Conservation (phyloP, 208 protist species). For the Crithidia acanthocephali region DNA sequence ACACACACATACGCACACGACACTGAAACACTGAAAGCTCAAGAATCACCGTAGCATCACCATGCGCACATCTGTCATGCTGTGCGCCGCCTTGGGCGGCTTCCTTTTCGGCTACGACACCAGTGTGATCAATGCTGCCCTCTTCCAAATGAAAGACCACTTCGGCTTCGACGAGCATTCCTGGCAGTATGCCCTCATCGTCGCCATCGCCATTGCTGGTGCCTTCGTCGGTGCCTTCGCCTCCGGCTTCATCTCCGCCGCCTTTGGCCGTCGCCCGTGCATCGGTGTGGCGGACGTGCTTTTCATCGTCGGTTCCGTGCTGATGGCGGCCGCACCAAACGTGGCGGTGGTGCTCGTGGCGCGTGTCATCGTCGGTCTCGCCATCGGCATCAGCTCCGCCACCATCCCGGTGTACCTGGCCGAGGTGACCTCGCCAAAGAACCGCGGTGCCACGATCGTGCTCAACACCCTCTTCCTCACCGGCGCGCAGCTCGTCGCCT, state of each 20-base stretch:
- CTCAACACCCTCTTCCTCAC: slow-evolving; percentile 92
- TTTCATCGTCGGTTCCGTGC: slow-evolving; percentile 80
- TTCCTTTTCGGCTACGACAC: slow-evolving; percentile 96
- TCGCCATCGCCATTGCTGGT: slow-evolving; percentile 84
- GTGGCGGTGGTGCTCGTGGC: slow-evolving; percentile 74
- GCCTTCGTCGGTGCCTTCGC: slow-evolving; percentile 86
- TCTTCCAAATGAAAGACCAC: slow-evolving; percentile 94
- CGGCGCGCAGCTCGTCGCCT: slow-evolving; percentile 85
- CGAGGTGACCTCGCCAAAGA: slow-evolving; percentile 78
- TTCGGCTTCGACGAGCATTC: slow-evolving; percentile 84
- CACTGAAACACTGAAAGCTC: too few relatives aligned
- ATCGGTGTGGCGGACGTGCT: slow-evolving; percentile 78
- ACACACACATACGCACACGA: too few relatives aligned
- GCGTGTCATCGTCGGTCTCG: slow-evolving; percentile 86
- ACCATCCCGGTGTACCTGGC: slow-evolving; percentile 93
- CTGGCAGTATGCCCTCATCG: slow-evolving; percentile 83
- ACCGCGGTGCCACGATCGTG: slow-evolving; percentile 87
- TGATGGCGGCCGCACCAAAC: slow-evolving; percentile 77
- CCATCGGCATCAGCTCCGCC: slow-evolving; percentile 88
- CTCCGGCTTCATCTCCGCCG: slow-evolving; percentile 70
- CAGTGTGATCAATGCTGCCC: slow-evolving; percentile 88
- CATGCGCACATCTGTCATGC: slow-evolving; percentile 64
- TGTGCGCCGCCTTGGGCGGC: slow-evolving; percentile 89
- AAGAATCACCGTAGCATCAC: background rate
- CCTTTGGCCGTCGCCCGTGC: slow-evolving; percentile 74